A percentile compares a stretch with the other conserved stretches of the same genome.
Evolutionary conservation across 441 rosid genomes (phyloP).

Genomic region (Eugenia klotzschiana): DNA sequence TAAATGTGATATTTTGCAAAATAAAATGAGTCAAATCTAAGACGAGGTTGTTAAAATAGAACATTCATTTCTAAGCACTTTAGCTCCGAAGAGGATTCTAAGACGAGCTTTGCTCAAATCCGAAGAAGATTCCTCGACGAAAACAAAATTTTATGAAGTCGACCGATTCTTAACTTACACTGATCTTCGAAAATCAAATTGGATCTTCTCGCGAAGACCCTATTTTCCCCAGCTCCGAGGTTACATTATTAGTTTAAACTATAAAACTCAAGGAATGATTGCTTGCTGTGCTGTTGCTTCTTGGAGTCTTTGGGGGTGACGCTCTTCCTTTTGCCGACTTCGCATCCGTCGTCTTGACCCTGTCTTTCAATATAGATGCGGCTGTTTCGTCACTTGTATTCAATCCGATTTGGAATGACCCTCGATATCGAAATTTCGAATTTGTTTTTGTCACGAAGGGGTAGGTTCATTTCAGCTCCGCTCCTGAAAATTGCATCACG

Average conservation of each 20-base stretch:
- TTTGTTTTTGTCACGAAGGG: not conserved
- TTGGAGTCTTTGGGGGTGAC: not conserved
- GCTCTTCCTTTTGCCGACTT: not conserved
- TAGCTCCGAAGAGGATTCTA: not conserved
- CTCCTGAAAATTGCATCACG: not conserved
- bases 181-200: not conserved
- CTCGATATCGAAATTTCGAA: not conserved
- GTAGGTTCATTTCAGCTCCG: not conserved
- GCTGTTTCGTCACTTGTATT: not conserved
- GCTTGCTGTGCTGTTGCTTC: not conserved
- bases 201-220: not conserved
- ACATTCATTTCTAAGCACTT: not conserved
- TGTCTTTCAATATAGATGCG: not conserved
- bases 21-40: not conserved
- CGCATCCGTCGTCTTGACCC: not conserved
- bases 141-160: not conserved
- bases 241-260: not conserved
- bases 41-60: not conserved
- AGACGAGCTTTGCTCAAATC: not conserved
- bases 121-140: not conserved
- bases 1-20: not conserved
- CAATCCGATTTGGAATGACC: not conserved
- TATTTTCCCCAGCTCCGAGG: no score
- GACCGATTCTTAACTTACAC: not conserved
- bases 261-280: not conserved